Conservation (phyloP, 2,329 filamentous ascomycete species). For the Talaromyces sp. region DNA sequence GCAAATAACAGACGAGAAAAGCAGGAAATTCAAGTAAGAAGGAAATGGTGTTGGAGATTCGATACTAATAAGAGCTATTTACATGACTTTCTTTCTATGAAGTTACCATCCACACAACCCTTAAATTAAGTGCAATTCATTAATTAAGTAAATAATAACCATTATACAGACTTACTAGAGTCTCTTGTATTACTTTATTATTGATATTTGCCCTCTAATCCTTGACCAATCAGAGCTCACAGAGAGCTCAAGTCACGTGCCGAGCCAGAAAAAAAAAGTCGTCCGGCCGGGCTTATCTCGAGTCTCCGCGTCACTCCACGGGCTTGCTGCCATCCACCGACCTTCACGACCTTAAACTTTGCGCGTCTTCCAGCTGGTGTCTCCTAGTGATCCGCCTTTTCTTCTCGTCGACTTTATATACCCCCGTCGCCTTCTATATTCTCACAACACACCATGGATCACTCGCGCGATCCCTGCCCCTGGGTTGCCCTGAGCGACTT, state of each 20-base stretch:
- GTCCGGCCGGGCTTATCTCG: not conserved
- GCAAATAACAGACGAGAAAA: too few relatives aligned
- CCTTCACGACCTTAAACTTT: not conserved
- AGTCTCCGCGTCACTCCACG: not conserved
- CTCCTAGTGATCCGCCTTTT: not conserved
- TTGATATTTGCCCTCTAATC: too few relatives aligned
- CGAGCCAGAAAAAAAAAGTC: not conserved
- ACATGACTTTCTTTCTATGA: too few relatives aligned
- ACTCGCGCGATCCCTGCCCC: constrained; percentile 13
- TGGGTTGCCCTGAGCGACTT: constrained; percentile 92
- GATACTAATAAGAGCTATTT: too few relatives aligned
- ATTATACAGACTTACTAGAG: too few relatives aligned
- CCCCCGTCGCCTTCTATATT: not conserved
- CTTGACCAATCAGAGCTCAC: not conserved
- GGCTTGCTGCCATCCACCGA: not conserved
- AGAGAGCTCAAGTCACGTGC: not conserved
- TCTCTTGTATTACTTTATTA: too few relatives aligned
- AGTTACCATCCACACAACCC: too few relatives aligned
- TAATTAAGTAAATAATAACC: too few relatives aligned
- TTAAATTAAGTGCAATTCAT: too few relatives aligned
- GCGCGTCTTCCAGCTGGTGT: not conserved
- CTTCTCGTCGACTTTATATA: not conserved
- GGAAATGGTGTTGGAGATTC: too few relatives aligned
- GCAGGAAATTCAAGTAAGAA: too few relatives aligned
- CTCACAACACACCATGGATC: constrained; percentile 9